Evolutionary conservation across 495 filamentous ascomycete genomes (phyloP).

Genomic region (Penicillium paradoxum): DNA sequence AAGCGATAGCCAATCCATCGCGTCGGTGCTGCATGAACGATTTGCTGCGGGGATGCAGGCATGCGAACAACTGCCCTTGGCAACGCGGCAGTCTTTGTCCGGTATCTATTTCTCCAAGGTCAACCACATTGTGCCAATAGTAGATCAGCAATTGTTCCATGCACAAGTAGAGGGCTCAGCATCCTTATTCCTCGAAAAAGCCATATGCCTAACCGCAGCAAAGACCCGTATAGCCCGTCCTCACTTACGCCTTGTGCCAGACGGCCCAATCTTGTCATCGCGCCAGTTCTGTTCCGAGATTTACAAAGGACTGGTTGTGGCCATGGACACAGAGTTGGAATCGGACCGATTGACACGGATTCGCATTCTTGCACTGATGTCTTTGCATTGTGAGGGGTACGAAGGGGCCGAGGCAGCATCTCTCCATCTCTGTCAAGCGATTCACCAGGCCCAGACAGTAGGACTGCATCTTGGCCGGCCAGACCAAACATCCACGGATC

Average conservation of each 20-base stretch:
- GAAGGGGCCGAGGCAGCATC: slow-evolving; percentile 45
- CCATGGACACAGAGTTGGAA: slow-evolving; percentile 40
- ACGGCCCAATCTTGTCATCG: slow-evolving; percentile 20
- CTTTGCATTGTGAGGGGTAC: slow-evolving; percentile 41
- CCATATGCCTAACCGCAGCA: slow-evolving; percentile 44
- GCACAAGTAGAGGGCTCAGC: slow-evolving; percentile 18
- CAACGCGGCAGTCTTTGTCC: slow-evolving; percentile 24
- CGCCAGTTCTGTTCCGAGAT: slow-evolving; percentile 36
- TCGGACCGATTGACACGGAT: slow-evolving; percentile 41
- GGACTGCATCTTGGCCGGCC: slow-evolving; percentile 56
- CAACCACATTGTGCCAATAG: slow-evolving; percentile 34
- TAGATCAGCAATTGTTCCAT: slow-evolving; percentile 28
- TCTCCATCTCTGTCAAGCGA: slow-evolving; percentile 41
- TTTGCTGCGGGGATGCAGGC: slow-evolving; percentile 28
- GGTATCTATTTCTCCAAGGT: slow-evolving; percentile 32
- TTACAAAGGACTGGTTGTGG: slow-evolving; percentile 34
- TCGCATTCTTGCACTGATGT: slow-evolving; percentile 42
- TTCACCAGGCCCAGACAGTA: slow-evolving; percentile 60
- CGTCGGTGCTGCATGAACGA: slow-evolving; percentile 26
- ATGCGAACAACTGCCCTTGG: slow-evolving; percentile 24
- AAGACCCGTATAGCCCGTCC: slow-evolving; percentile 33
- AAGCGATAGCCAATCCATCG: slow-evolving; percentile 14
- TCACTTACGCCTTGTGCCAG: slow-evolving; percentile 27
- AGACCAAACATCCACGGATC: slow-evolving; percentile 28
- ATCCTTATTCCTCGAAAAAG: slow-evolving; percentile 37